phyloP scores from a whole-genome alignment of 2,329 filamentous ascomycete species.

The Apiospora pterosperma region DNA sequence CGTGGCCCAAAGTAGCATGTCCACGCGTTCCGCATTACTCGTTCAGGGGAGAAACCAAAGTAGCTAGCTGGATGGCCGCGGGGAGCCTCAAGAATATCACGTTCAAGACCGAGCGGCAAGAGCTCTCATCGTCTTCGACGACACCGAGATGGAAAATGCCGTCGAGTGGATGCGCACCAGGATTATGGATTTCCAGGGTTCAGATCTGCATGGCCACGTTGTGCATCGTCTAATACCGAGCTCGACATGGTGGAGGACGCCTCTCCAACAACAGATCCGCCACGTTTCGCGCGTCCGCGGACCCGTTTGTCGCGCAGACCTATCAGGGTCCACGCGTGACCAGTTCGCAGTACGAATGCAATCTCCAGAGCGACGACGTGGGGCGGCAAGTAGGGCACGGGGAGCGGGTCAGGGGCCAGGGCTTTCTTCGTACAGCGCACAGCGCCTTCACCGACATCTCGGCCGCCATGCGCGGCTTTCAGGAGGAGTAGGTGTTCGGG shows the following conservation, averaged over 20 bases:
- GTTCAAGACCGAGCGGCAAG: constrained; percentile 74
- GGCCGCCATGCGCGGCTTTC: constrained; percentile 83
- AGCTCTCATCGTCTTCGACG: constrained; percentile 77
- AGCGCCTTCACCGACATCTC: constrained; percentile 85
- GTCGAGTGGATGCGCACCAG: constrained; percentile 75
- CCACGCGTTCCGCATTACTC: constrained; percentile 32
- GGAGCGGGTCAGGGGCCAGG: constrained; percentile 69
- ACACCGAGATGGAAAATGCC: constrained; percentile 73
- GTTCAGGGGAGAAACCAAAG: constrained; percentile 31
- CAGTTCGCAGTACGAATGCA: constrained; percentile 81
- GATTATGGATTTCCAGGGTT: constrained; percentile 62
- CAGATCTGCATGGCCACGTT: constrained; percentile 73
- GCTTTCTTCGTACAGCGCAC: constrained; percentile 81
- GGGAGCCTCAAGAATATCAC: constrained; percentile 76
- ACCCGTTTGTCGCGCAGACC: constrained; percentile 74
- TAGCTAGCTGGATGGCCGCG: constrained; percentile 61
- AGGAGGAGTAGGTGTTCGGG: constrained; percentile 92
- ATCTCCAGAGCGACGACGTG: constrained; percentile 77
- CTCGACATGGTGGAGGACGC: constrained; percentile 38
- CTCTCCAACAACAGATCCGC: constrained; percentile 71
- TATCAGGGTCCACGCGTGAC: constrained; percentile 89
- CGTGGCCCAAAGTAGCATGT: background rate
- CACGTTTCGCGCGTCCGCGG: constrained; percentile 71
- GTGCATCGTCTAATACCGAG: constrained; percentile 63
- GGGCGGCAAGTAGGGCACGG: constrained; percentile 57